Conservation (phyloP, 2,329 filamentous ascomycete genomes). For the Laburnicola sp. region DNA sequence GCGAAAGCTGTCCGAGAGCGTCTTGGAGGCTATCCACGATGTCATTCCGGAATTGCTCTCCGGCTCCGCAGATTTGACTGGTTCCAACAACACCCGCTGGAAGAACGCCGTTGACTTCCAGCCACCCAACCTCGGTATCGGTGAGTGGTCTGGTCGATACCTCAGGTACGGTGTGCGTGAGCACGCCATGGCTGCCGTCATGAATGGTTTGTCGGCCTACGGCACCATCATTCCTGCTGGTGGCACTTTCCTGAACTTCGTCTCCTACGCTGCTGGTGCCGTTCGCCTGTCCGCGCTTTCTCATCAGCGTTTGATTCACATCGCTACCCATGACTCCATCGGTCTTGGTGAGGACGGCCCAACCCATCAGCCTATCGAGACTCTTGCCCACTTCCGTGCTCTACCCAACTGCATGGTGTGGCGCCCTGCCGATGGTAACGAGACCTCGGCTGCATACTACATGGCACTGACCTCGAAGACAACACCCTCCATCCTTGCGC, state of each 20-base stretch:
- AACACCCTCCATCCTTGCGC: conserved; percentile 89
- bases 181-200: conserved; percentile 88
- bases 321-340: conserved; percentile 98
- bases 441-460: conserved; percentile 98
- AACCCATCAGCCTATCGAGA: conserved; percentile 99
- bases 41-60: conserved; percentile 88
- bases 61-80: conserved; percentile 95
- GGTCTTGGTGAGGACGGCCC: conserved; percentile 98
- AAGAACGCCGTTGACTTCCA: conserved; percentile 98
- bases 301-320: conserved; percentile 87
- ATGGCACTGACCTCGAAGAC: conserved; percentile 84
- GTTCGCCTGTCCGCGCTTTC: conserved; percentile 93
- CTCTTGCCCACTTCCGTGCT: conserved; percentile 95
- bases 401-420: conserved; percentile 99
- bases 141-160: conserved; percentile 89
- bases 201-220: conserved; percentile 95
- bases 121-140: conserved; percentile 80
- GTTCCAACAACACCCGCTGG: conserved; percentile 98
- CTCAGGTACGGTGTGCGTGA: conserved; percentile 90
- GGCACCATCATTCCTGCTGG: conserved; percentile 91
- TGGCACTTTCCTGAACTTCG: conserved; percentile 99
- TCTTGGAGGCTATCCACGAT: conserved; percentile 83
- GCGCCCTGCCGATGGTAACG: conserved; percentile 97
- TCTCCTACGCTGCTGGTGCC: conserved; percentile 94
- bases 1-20: conserved; percentile 93